These are phyloP conservation scores for Boletales sp. DNA, from an alignment of 768 basidiomycete genomes.

Conservation along the genomic window DNA sequence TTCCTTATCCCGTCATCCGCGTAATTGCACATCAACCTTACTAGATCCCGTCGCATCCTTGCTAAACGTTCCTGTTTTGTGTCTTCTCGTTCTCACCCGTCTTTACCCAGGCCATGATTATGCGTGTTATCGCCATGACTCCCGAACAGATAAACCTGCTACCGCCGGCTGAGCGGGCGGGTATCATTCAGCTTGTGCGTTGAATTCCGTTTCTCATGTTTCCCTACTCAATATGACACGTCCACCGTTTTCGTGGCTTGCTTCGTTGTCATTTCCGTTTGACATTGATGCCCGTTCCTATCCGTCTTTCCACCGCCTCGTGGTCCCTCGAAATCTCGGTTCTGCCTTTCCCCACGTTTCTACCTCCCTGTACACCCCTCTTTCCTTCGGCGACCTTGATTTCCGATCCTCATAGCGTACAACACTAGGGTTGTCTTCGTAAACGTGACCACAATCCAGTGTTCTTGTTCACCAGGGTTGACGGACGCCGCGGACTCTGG, in stretches of 20 bases:
- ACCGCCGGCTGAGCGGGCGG: conserved; percentile 69
- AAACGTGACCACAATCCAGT: conserved; percentile 11
- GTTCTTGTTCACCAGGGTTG: conserved; percentile 4
- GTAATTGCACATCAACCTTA: not conserved
- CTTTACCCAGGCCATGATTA: conserved; percentile 58
- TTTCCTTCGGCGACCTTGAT: conserved; percentile 13
- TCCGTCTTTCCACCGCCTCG: conserved; percentile 13
- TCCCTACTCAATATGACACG: conserved; percentile 10
- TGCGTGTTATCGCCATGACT: conserved; percentile 78
- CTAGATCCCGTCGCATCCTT: not conserved
- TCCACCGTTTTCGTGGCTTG: conserved; percentile 1
- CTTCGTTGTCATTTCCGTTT: conserved; percentile 19
- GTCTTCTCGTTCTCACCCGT: conserved; percentile 11
- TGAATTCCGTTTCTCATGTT: not conserved
- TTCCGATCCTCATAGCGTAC: conserved; percentile 23
- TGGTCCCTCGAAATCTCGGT: conserved; percentile 2
- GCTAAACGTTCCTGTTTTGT: not conserved
- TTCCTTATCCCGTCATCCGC: conserved; percentile 4
- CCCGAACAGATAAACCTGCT: conserved; percentile 78
- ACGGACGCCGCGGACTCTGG: not conserved
- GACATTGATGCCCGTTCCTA: conserved; percentile 23
- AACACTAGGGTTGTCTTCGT: conserved; percentile 29
- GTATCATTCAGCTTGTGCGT: conserved; percentile 80
- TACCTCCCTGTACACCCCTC: conserved; percentile 5
- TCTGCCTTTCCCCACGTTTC: conserved; percentile 11